Conservation (phyloP, 331 rosid genomes). For the Arachis monticola region DNA sequence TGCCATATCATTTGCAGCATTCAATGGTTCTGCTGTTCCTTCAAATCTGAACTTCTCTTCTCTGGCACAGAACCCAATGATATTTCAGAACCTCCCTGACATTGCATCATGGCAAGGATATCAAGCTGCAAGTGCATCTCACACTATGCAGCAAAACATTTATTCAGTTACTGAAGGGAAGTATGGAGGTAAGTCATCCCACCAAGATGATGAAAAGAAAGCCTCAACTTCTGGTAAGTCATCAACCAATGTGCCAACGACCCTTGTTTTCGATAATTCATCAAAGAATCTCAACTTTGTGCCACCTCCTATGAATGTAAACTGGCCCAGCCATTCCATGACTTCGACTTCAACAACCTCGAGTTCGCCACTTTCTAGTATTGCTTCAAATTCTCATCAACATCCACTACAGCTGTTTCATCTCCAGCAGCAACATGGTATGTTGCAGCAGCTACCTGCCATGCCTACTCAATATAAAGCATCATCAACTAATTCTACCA, state of each 20-base stretch:
- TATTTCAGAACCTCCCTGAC: constrained; percentile 56
- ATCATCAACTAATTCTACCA: constrained; percentile 27
- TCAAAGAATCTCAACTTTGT: constrained; percentile 55
- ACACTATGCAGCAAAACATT: constrained; percentile 49
- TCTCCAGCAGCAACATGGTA: constrained; percentile 49
- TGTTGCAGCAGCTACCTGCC: constrained; percentile 40
- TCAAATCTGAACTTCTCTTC: constrained; percentile 59
- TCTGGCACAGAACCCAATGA: constrained; percentile 47
- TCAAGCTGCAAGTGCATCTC: constrained; percentile 44
- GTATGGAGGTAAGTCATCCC: constrained; percentile 38
- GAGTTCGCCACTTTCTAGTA: constrained; percentile 32
- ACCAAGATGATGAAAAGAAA: constrained; percentile 46
- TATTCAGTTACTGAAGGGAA: constrained; percentile 47
- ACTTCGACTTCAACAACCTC: constrained; percentile 24
- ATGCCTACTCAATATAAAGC: constrained; percentile 41
- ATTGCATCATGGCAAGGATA: constrained; percentile 44
- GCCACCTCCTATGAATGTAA: constrained; percentile 47
- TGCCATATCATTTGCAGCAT: constrained; percentile 55
- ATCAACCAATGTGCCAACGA: constrained; percentile 51
- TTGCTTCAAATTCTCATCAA: constrained; percentile 49
- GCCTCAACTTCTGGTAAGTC: constrained; percentile 47
- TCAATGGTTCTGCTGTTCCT: constrained; percentile 45
- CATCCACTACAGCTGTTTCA: constrained; percentile 44
- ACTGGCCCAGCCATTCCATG: constrained; percentile 48
- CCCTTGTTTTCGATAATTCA: constrained; percentile 63